Evolutionary conservation across 2,329 filamentous ascomycete species (phyloP).

Genomic region (Cercospora sp.): DNA sequence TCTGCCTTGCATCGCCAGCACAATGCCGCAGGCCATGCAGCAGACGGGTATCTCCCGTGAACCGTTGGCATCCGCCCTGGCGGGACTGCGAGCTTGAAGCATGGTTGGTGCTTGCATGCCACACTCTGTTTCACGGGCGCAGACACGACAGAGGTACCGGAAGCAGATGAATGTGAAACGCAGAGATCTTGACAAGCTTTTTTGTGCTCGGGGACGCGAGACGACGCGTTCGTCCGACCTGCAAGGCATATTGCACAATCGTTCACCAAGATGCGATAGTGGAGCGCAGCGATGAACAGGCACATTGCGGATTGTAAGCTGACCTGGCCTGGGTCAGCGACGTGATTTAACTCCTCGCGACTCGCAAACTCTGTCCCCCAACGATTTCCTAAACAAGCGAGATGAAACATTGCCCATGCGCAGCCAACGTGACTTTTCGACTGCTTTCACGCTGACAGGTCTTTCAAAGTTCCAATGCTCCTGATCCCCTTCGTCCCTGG

Average conservation of each 20-base stretch:
- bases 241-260: slow-evolving; percentile 9
- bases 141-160: background rate
- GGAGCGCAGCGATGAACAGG: background rate
- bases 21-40: background rate
- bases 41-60: background rate
- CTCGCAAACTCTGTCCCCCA: background rate
- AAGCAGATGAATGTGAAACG: slow-evolving; percentile 10
- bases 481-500: background rate
- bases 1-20: slow-evolving; percentile 1
- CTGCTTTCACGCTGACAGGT: background rate
- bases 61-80: background rate
- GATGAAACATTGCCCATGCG: slow-evolving; percentile 2
- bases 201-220: background rate
- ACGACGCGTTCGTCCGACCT: slow-evolving; percentile 6
- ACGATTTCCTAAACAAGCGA: background rate
- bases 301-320: background rate
- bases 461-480: background rate
- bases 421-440: background rate
- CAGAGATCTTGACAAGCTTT: slow-evolving; percentile 5
- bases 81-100: background rate
- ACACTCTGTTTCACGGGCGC: slow-evolving; percentile 11
- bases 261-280: background rate
- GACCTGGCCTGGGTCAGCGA: background rate
- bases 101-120: slow-evolving; percentile 14
- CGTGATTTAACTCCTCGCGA: background rate